phyloP scores from a whole-genome alignment of 345 rosid genomes.

The Diplotaxis tenuifolia region DNA sequence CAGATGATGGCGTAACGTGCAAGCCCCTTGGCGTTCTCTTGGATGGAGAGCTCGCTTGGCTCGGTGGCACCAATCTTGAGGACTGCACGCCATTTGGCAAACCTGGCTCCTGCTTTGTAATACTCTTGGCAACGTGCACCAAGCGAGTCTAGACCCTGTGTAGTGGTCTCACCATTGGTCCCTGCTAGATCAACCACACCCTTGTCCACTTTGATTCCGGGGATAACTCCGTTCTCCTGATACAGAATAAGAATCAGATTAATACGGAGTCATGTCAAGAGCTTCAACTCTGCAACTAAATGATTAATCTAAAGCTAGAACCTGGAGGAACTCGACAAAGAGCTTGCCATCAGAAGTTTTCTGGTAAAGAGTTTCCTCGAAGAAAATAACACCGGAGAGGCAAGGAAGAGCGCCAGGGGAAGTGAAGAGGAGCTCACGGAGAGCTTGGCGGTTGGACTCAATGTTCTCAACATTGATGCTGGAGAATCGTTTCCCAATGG shows the following conservation, averaged over 20 bases:
- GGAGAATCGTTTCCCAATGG: constrained; percentile 89
- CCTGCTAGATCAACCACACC: constrained; percentile 85
- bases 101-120: constrained; percentile 91
- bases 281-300: constrained; percentile 7
- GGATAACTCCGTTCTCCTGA: constrained; percentile 68
- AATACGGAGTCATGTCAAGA: constrained; percentile 14
- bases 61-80: constrained; percentile 83
- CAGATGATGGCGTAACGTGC: constrained; percentile 95
- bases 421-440: constrained; percentile 92
- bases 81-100: constrained; percentile 97
- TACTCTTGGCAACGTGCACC: constrained; percentile 80
- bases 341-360: constrained; percentile 71
- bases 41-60: constrained; percentile 76
- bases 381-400: constrained; percentile 93
- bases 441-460: constrained; percentile 92
- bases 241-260: neutral
- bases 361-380: constrained; percentile 95
- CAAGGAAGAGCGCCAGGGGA: constrained; percentile 59
- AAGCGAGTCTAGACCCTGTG: constrained; percentile 86
- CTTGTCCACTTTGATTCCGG: constrained; percentile 96
- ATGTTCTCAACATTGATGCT: constrained; percentile 89
- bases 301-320: constrained; percentile 12
- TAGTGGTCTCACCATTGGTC: constrained; percentile 86
- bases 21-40: constrained; percentile 89
- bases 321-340: constrained; percentile 70